Conservation (phyloP, 305 asterid genomes). For the Withania somnifera region DNA sequence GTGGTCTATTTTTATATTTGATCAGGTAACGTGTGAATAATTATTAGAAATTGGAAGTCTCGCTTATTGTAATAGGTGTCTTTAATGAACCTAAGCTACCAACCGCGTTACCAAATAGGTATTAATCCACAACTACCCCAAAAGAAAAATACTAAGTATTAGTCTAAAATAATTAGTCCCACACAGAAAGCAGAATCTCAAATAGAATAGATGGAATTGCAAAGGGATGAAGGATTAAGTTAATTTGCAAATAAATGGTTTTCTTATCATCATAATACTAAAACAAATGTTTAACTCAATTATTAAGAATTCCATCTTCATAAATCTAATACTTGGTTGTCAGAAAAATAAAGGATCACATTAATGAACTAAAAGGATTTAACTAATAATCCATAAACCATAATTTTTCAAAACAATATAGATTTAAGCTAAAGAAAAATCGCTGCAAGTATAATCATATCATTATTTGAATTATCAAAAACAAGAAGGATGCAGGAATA, state of each 20-base stretch:
- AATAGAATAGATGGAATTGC: not conserved
- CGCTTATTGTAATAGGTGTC: not conserved
- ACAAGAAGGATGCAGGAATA: not conserved
- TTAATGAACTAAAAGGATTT: not conserved
- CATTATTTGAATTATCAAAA: not conserved
- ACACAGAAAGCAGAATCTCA: not conserved
- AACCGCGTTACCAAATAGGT: not conserved
- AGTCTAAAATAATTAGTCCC: not conserved
- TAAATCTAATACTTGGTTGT: not conserved
- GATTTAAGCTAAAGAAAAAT: not conserved
- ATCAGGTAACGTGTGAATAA: not conserved
- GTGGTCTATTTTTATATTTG: not conserved
- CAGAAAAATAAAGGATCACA: not conserved
- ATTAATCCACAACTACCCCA: not conserved
- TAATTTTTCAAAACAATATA: not conserved
- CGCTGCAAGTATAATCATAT: not conserved
- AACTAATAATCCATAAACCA: not conserved
- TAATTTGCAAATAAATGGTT: not conserved
- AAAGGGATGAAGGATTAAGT: not conserved
- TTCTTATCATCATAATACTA: too few relatives aligned
- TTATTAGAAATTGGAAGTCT: not conserved
- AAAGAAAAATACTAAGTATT: not conserved
- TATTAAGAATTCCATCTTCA: not conserved
- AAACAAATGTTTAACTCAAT: not conserved
- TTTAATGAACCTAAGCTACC: not conserved